A percentile compares a stretch with the other conserved stretches of the same genome.
phyloP scores from a whole-genome alignment of 1,139 yeast genomes.

The Yamadazyma triangularis region DNA sequence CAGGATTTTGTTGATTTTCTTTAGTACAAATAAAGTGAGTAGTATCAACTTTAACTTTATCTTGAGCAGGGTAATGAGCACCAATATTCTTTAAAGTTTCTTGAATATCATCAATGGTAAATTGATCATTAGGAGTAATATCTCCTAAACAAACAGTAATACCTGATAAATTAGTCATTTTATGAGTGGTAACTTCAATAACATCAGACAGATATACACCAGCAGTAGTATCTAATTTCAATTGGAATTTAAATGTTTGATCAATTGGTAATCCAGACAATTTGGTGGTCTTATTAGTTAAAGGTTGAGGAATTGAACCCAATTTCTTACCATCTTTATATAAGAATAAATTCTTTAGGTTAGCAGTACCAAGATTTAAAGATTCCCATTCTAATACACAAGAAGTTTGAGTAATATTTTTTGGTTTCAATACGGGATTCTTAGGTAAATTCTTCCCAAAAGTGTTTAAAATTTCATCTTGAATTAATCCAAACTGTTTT shows the following conservation, averaged over 20 bases:
- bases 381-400: slow-evolving; percentile 95
- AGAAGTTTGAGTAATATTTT: slow-evolving; percentile 89
- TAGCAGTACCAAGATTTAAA: slow-evolving; percentile 78
- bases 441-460: slow-evolving; percentile 76
- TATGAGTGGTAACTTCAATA: slow-evolving; percentile 76
- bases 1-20: slow-evolving; percentile 52
- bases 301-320: slow-evolving; percentile 83
- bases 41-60: slow-evolving; percentile 77
- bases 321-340: slow-evolving; percentile 77
- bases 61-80: slow-evolving; percentile 67
- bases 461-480: slow-evolving; percentile 64
- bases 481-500: slow-evolving; percentile 56
- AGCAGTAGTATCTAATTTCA: slow-evolving; percentile 82
- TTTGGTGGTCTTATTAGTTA: slow-evolving; percentile 76
- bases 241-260: slow-evolving; percentile 72
- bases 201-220: slow-evolving; percentile 72
- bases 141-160: slow-evolving; percentile 90
- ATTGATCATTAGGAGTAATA: slow-evolving; percentile 56
- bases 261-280: slow-evolving; percentile 90
- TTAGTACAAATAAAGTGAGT: slow-evolving; percentile 87
- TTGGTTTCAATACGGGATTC: slow-evolving; percentile 63
- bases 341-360: slow-evolving; percentile 68
- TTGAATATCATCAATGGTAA: slow-evolving; percentile 58
- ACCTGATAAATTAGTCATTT: slow-evolving; percentile 94
- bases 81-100: slow-evolving; percentile 66